Evolutionary conservation across 164 flowering plant genomes (phyloP).

Genomic region (Tetracentron sinense): DNA sequence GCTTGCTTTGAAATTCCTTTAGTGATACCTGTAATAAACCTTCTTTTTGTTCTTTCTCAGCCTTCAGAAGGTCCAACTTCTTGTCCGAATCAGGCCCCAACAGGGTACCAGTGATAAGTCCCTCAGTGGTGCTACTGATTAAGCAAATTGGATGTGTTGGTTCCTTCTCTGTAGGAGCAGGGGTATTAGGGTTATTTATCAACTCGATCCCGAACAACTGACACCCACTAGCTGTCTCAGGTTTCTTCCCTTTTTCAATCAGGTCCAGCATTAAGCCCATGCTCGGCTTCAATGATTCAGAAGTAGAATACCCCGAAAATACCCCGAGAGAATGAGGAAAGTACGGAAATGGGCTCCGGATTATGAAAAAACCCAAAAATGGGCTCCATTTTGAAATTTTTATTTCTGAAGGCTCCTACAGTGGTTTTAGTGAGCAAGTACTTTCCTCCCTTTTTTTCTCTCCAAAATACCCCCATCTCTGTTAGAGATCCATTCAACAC

Average conservation of each 20-base stretch:
- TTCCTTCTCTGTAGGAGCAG: slow-evolving; percentile 21
- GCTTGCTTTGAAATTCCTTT: slow-evolving; percentile 2
- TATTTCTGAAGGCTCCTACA: no score
- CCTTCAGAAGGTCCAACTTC: neutral
- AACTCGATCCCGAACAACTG: slow-evolving; percentile 63
- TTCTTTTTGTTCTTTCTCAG: neutral
- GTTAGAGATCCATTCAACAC: no score
- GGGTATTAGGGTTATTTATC: slow-evolving; percentile 12
- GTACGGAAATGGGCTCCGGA: no score
- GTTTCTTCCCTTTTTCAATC: slow-evolving; percentile 30
- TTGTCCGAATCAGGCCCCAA: neutral
- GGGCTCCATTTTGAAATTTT: no score
- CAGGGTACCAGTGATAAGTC: neutral
- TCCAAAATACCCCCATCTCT: no score
- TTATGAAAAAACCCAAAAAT: no score
- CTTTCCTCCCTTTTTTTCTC: no score
- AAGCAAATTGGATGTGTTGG: neutral
- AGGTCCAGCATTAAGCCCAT: slow-evolving; percentile 12
- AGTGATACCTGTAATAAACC: neutral
- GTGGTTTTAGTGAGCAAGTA: no score
- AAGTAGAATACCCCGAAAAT: slow-evolving; percentile 29
- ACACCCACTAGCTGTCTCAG: slow-evolving; percentile 33
- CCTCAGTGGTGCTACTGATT: neutral
- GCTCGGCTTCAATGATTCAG: slow-evolving; percentile 19
- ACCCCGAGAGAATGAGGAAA: no score